Conservation (phyloP, 768 basidiomycete genomes). For the Phylloporus rhodoxanthus region DNA sequence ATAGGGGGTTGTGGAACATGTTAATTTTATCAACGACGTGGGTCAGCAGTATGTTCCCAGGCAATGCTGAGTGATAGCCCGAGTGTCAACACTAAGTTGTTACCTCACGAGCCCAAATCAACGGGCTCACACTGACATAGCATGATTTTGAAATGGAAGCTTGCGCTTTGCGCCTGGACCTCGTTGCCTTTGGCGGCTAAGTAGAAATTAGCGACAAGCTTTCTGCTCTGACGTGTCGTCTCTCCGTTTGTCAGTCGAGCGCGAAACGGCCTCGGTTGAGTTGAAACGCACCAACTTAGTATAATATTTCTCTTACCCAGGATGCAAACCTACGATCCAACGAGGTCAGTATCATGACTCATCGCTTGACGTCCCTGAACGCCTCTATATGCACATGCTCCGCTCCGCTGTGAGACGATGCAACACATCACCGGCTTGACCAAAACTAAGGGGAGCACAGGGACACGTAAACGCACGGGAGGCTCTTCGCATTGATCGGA, state of each 20-base stretch:
- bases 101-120: slow-evolving; percentile 1
- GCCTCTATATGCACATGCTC: slow-evolving; percentile 2
- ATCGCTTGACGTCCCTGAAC: slow-evolving; percentile 1
- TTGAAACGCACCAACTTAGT: not conserved
- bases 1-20: slow-evolving; percentile 36
- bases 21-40: slow-evolving; percentile 2
- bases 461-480: slow-evolving; percentile 8
- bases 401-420: slow-evolving; percentile 14
- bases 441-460: not conserved
- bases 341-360: not conserved
- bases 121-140: not conserved
- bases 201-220: not conserved
- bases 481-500: slow-evolving; percentile 4
- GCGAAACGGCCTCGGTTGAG: slow-evolving; percentile 1
- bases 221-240: not conserved
- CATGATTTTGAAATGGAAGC: not conserved
- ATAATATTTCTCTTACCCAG: not conserved
- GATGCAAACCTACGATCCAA: not conserved
- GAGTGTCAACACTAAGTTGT: not conserved
- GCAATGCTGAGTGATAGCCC: not conserved
- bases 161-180: not conserved
- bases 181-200: not conserved
- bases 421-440: not conserved
- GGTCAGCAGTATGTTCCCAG: not conserved
- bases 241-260: not conserved